Conservation (phyloP, 129 eudicot species). For the Rutidosis leptorrhynchoides region DNA sequence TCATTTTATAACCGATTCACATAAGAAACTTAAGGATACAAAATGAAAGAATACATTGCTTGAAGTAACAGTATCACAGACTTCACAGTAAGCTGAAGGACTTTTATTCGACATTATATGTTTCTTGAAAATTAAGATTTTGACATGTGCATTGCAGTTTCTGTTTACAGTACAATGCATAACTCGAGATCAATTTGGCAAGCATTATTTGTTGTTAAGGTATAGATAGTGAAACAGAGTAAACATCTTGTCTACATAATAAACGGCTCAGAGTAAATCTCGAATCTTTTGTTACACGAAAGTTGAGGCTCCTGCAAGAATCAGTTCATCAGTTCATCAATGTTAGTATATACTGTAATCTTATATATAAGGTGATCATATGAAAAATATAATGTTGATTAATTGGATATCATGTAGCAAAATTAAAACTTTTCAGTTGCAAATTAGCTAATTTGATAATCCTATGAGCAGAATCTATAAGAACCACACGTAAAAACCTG, state of each 20-base stretch:
- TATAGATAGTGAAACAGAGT: conserved; percentile 8
- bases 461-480: too few relatives aligned
- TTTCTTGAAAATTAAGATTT: not conserved
- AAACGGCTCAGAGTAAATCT: conserved; percentile 48
- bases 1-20: not conserved
- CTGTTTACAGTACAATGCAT: not conserved
- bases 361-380: conserved; percentile 11
- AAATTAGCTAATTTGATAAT: not conserved
- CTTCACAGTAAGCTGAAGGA: not conserved
- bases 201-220: not conserved
- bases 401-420: not conserved
- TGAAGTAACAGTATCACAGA: too few relatives aligned
- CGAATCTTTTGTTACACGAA: conserved; percentile 49
- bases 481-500: too few relatives aligned
- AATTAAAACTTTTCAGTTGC: not conserved
- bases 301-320: conserved; percentile 70
- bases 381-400: not conserved
- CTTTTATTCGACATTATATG: not conserved
- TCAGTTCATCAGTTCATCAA: conserved; percentile 7
- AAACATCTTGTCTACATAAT: conserved; percentile 26
- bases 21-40: not conserved
- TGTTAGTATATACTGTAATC: not conserved
- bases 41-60: too few relatives aligned
- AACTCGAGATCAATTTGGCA: too few relatives aligned
- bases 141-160: not conserved